Percentiles rank a stretch among this genome's conserved stretches.
phyloP scores from a whole-genome alignment of 2,329 filamentous ascomycete species.

The Epichloe gansuensis region DNA sequence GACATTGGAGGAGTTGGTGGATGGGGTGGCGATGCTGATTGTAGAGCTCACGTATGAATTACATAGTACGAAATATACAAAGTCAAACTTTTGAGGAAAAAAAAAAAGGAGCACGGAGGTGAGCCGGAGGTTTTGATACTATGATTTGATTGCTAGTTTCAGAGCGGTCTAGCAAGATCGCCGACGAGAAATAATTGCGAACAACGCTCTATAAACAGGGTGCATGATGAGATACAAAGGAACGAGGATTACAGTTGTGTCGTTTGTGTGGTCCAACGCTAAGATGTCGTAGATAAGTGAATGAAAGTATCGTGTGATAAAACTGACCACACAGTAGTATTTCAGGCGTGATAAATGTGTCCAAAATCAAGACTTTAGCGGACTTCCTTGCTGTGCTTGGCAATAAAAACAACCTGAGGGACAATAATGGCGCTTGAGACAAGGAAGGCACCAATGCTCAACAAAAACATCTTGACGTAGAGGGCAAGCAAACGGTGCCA shows the following conservation, averaged over 20 bases:
- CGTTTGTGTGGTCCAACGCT: background rate
- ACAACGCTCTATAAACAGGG: background rate
- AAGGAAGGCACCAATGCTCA: constrained; percentile 36
- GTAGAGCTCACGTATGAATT: constrained; percentile 16
- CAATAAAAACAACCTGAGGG: constrained; percentile 36
- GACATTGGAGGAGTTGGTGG: constrained; percentile 9
- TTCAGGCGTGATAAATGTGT: no score
- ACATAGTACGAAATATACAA: background rate
- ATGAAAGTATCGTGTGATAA: no score
- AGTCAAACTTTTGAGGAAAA: constrained; percentile 18
- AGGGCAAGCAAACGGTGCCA: constrained; percentile 64
- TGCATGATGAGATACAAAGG: background rate
- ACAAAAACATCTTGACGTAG: constrained; percentile 56
- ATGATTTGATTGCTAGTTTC: background rate
- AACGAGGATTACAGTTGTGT: background rate
- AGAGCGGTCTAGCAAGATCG: no score
- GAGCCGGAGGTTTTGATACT: constrained; percentile 1
- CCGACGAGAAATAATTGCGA: background rate
- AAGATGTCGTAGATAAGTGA: no score
- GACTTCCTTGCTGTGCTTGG: constrained; percentile 8
- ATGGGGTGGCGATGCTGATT: constrained; percentile 14
- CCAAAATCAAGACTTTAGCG: background rate
- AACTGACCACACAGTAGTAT: no score
- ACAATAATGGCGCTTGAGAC: constrained; percentile 35
- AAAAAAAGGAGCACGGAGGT: constrained; percentile 5